These are phyloP conservation scores for Crassisporium funariophilum DNA, from an alignment of 768 basidiomycete genomes.

Conservation along the genomic window DNA sequence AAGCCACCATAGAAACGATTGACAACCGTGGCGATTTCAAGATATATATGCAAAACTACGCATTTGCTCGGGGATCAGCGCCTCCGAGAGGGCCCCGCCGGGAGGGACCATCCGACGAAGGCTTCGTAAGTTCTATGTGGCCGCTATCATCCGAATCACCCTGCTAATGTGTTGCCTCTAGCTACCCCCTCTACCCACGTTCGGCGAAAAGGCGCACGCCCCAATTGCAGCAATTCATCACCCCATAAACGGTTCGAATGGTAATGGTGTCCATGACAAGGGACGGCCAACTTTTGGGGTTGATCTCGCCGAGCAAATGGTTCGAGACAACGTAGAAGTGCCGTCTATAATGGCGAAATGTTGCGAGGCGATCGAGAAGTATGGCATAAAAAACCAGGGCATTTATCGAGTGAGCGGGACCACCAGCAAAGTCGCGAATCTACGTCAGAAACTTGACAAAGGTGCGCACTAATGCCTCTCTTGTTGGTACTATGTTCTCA, in stretches of 20 bases:
- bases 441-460: conserved; percentile 85
- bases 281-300: conserved; percentile 89
- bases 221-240: conserved; percentile 14
- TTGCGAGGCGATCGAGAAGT: conserved; percentile 87
- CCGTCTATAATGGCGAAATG: conserved; percentile 89
- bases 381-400: conserved; percentile 82
- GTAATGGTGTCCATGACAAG: conserved; percentile 54
- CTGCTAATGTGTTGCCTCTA: conserved; percentile 27
- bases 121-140: conserved; percentile 73
- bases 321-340: conserved; percentile 87
- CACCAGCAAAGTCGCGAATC: conserved; percentile 78
- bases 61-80: conserved; percentile 76
- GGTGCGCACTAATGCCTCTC: conserved; percentile 45
- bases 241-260: conserved; percentile 30
- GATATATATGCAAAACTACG: conserved; percentile 96
- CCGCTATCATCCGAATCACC: conserved; percentile 1
- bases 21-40: conserved; percentile 96
- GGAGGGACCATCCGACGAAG: conserved; percentile 89
- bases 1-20: conserved; percentile 85
- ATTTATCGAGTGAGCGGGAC: conserved; percentile 95
- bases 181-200: conserved; percentile 65
- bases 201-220: conserved; percentile 22
- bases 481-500: conserved; percentile 4
- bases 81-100: conserved; percentile 73
- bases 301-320: conserved; percentile 91